A percentile compares a stretch with the other conserved stretches of the same genome.
phyloP scores from a whole-genome alignment of 164 flowering plant genomes.

The Macadamia tetraphylla region DNA sequence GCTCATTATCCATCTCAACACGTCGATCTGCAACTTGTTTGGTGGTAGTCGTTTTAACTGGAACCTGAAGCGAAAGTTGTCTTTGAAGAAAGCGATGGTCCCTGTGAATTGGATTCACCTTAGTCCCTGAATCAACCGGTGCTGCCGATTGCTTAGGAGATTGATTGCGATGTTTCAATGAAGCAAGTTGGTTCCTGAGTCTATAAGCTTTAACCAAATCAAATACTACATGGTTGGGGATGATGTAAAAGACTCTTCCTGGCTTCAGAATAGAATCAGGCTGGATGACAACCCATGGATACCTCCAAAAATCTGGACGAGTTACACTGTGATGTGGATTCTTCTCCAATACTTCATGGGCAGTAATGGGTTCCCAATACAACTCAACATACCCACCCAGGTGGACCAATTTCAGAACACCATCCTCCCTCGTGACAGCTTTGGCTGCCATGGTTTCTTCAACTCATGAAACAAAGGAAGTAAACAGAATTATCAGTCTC shows the following conservation, averaged over 20 bases:
- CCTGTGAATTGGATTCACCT: background rate
- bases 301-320: conserved; percentile 53
- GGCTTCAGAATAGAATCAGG: conserved; percentile 45
- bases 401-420: conserved; percentile 48
- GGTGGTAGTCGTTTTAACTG: too few relatives aligned
- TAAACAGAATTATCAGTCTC: too few relatives aligned
- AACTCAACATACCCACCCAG: conserved; percentile 45
- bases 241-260: conserved; percentile 45
- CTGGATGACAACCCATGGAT: conserved; percentile 52
- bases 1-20: too few relatives aligned
- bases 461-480: too few relatives aligned
- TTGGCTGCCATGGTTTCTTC: conserved; percentile 16
- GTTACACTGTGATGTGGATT: conserved; percentile 59
- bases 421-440: conserved; percentile 14
- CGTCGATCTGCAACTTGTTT: too few relatives aligned
- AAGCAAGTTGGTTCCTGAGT: too few relatives aligned
- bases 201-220: conserved; percentile 23
- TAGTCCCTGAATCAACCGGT: background rate
- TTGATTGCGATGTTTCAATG: too few relatives aligned
- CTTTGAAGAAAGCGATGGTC: too few relatives aligned
- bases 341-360: conserved; percentile 43
- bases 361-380: conserved; percentile 31
- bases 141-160: too few relatives aligned
- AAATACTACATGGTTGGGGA: conserved; percentile 42
- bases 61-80: too few relatives aligned